Evolutionary conservation across 768 basidiomycete species (phyloP).

Genomic region (Naematelia encephala): DNA sequence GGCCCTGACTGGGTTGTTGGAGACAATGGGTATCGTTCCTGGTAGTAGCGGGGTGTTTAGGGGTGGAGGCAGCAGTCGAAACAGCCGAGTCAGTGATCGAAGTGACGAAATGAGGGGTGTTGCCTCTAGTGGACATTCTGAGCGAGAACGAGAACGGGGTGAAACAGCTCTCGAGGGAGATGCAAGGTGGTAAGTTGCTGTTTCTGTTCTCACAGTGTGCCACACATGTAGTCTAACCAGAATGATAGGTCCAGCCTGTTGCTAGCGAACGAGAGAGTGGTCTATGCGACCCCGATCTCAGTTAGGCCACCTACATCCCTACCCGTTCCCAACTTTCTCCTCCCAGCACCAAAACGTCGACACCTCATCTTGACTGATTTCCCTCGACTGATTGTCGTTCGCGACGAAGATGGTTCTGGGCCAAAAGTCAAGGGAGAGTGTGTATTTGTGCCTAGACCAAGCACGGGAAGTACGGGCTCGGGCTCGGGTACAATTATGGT

Average conservation of each 20-base stretch:
- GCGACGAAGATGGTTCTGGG: conserved; percentile 32
- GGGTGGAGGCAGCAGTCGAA: conserved; percentile 17
- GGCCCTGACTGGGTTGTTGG: conserved; percentile 37
- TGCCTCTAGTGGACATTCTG: not conserved
- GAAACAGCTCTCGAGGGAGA: not conserved
- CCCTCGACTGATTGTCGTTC: conserved; percentile 45
- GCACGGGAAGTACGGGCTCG: not conserved
- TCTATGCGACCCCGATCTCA: conserved; percentile 34
- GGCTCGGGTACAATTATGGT: not conserved
- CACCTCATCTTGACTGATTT: conserved; percentile 42
- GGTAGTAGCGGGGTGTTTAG: conserved; percentile 1
- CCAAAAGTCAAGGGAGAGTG: conserved; percentile 43
- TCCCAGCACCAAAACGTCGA: conserved; percentile 32
- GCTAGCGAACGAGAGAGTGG: conserved; percentile 37
- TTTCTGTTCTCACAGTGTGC: not conserved
- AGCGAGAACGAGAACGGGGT: conserved; percentile 1
- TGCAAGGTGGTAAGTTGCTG: conserved; percentile 1
- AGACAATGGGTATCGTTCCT: conserved; percentile 22
- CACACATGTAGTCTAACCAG: too few species aligned
- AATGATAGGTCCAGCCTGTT: conserved; percentile 14
- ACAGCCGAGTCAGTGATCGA: conserved; percentile 24
- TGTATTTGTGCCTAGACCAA: conserved; percentile 28
- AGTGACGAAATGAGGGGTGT: conserved; percentile 22
- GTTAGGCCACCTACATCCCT: conserved; percentile 25
- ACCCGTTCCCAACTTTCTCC: conserved; percentile 40